Base-by-base conservation (phyloP, 192 early-diverging fungal species). In the Coemansia sp. region DNA sequence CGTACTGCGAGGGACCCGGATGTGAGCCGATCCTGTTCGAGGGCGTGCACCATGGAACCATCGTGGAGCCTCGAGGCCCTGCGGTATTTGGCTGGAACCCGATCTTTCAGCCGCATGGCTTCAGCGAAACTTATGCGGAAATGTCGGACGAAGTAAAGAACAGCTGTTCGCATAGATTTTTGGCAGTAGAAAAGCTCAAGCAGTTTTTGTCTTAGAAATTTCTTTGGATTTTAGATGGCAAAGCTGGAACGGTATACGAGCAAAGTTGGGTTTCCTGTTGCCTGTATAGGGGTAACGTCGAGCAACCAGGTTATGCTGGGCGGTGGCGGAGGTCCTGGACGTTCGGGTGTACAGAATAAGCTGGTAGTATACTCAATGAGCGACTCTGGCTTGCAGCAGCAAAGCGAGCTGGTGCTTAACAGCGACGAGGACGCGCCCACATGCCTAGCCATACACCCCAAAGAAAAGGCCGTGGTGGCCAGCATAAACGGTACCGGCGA, bases 31-130 rank as follows among this genome's bases (percentile, higher is more conserved):
- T 91, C 23, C 42, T 92, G 37, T 97, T 98, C 79, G 94, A 96
- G 67, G 96, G 93, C 18, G 72, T 78, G 31, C 64, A 78, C 54
- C 61, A 87, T 75, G 96, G 96, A 7, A 81, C 58, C 6, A 96
- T 98, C 61, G 96, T 98, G 0, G 79, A 73, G 43, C 80, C 93
- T 9, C 82, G 91, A 36, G 96, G 96, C 0, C 87, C 90, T 9
- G 62, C 67, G 10, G 67, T 75, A 45, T 98, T 98, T 80, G 96
- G 96, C 10, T 98, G 96, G 96, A 94, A 98, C 82, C 88, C 94
- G 7, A 80, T 95, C 30, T 98, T 98, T 66, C 69, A 91, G 79
- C 96, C 96, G 11, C 83, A 87, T 49, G 89, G 87, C 23, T 80
- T 70, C 40, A 67, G 72, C 43, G 54, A 83, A 54, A 90, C 90